phyloP scores from a whole-genome alignment of 164 flowering plant genomes.

The Aristolochia contorta region DNA sequence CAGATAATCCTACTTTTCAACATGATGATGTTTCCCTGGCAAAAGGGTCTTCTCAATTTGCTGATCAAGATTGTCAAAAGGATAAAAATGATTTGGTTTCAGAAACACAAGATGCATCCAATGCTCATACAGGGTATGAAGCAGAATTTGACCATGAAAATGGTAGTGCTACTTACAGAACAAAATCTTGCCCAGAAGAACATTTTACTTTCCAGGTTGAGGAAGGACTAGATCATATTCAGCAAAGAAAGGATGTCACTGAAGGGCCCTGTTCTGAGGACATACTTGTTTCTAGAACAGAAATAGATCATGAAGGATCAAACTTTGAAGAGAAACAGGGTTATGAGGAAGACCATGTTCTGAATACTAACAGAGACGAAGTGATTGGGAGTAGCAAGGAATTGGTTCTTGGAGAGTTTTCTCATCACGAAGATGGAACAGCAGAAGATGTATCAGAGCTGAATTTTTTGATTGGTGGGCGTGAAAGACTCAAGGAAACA shows the following conservation, averaged over 20 bases:
- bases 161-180: background rate
- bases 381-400: background rate
- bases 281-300: background rate
- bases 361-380: background rate
- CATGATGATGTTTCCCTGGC: no score
- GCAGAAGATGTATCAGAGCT: background rate
- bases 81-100: background rate
- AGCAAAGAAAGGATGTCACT: no score
- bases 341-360: background rate
- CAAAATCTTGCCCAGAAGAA: background rate
- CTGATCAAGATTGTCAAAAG: no score
- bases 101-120: background rate
- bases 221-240: no score
- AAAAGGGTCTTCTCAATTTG: no score
- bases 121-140: background rate
- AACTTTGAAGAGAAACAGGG: background rate
- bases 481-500: conserved; percentile 79
- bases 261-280: background rate
- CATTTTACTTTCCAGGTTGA: no score
- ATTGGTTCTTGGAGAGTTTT: background rate
- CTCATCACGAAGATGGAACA: background rate
- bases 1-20: no score
- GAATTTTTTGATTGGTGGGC: conserved; percentile 30
- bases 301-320: background rate
- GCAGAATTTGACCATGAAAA: background rate